Conservation (phyloP, 2,329 filamentous ascomycete genomes). For the Dothiorella sarmentorum region DNA sequence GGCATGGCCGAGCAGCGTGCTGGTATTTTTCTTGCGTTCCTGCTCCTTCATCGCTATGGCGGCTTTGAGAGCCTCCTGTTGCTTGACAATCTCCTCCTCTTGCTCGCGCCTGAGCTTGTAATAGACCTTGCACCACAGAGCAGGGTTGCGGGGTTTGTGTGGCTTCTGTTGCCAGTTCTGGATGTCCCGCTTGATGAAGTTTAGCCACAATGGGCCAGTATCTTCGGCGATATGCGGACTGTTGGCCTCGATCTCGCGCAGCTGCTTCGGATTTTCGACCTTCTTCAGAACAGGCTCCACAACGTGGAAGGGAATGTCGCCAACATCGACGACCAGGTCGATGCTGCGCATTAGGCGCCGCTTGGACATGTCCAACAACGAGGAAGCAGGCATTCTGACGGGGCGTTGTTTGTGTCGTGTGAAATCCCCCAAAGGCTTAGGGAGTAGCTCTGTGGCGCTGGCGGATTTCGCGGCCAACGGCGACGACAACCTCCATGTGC, state of each 20-base stretch:
- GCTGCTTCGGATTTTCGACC: constrained; percentile 69
- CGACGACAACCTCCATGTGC: constrained; percentile 6
- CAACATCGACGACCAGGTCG: constrained; percentile 61
- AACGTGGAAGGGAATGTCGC: constrained; percentile 64
- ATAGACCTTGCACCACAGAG: constrained; percentile 77
- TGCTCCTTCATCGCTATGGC: background rate
- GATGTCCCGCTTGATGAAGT: constrained; percentile 76
- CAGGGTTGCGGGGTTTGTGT: constrained; percentile 62
- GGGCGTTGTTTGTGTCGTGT: background rate
- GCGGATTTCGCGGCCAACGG: constrained; percentile 6
- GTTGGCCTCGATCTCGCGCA: constrained; percentile 66
- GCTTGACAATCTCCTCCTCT: constrained; percentile 33
- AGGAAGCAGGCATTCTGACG: constrained; percentile 33
- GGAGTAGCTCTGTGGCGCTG: background rate
- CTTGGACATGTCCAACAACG: constrained; percentile 39
- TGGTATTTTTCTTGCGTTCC: constrained; percentile 17
- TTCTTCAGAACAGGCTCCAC: constrained; percentile 66
- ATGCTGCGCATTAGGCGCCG: constrained; percentile 42
- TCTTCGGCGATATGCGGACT: constrained; percentile 73
- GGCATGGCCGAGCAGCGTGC: constrained; percentile 7
- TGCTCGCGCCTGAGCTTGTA: constrained; percentile 43
- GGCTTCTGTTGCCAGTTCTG: constrained; percentile 62
- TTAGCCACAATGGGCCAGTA: constrained; percentile 71
- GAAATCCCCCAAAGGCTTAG: background rate
- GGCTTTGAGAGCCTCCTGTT: constrained; percentile 32